Conservation (phyloP, 2,329 filamentous ascomycete genomes). For the Colletotrichum echinochloae region DNA sequence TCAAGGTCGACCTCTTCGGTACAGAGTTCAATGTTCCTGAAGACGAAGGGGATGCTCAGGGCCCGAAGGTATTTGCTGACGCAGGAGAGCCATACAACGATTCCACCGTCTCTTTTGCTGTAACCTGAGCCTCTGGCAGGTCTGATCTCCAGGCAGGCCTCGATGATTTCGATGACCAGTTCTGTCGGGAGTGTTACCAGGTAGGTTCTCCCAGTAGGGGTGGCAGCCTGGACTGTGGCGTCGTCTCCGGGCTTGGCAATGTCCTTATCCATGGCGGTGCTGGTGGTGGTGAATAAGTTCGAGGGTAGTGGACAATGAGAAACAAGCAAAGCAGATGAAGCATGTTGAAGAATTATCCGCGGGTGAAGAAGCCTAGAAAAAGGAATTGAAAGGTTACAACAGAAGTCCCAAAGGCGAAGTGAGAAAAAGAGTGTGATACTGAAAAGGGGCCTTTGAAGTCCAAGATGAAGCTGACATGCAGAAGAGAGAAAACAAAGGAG, state of each 20-base stretch:
- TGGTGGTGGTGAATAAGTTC: not conserved
- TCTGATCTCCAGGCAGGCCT: not conserved
- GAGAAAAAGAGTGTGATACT: not conserved
- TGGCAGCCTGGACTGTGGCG: not conserved
- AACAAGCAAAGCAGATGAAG: not conserved
- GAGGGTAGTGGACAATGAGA: not conserved
- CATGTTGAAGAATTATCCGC: not conserved
- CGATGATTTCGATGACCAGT: conserved; percentile 13
- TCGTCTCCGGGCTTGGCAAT: no score
- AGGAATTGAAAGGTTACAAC: not conserved
- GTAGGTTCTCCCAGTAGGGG: not conserved
- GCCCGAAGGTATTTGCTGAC: not conserved
- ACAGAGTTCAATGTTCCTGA: not conserved
- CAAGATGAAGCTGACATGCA: not conserved
- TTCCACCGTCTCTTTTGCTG: not conserved
- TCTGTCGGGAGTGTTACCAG: conserved; percentile 12
- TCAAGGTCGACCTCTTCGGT: not conserved
- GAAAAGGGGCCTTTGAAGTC: no score
- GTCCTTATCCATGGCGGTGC: not conserved
- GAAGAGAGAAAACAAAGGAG: not conserved
- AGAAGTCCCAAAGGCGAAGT: not conserved
- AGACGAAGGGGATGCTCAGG: not conserved
- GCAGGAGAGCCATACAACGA: not conserved
- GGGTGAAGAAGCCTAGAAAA: not conserved
- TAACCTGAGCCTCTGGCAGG: no score